Evolutionary conservation across 2,329 filamentous ascomycete genomes (phyloP).

Genomic region (Pyricularia grisea): DNA sequence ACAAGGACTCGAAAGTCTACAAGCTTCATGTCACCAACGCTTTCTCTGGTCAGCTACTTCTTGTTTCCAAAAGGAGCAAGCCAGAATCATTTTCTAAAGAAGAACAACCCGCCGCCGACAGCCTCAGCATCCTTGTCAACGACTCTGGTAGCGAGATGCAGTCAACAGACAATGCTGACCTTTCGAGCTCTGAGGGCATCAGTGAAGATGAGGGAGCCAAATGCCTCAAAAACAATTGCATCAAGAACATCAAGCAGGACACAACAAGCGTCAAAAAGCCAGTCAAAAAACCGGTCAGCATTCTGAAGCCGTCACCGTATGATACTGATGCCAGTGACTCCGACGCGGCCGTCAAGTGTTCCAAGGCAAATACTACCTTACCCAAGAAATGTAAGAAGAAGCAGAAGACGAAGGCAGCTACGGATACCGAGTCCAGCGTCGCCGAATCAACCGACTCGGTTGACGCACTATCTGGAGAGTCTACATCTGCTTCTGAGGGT

Average conservation of each 20-base stretch:
- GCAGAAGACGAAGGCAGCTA: neutral
- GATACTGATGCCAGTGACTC: neutral
- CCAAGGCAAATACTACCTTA: neutral
- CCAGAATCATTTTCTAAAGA: neutral
- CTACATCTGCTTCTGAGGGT: neutral
- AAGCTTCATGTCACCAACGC: slow-evolving; percentile 2
- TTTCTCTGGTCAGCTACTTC: neutral
- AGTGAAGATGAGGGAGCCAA: neutral
- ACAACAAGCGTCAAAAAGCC: neutral
- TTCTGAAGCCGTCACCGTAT: neutral
- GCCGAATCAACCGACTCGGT: neutral
- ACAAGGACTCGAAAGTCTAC: neutral
- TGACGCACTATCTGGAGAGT: neutral
- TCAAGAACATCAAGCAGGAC: neutral
- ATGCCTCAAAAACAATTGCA: neutral
- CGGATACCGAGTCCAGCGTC: neutral
- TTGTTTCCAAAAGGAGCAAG: neutral
- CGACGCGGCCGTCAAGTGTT: neutral
- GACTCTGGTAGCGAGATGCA: slow-evolving; percentile 3
- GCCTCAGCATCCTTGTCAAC: slow-evolving; percentile 2
- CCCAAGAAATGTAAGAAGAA: neutral
- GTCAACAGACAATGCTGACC: neutral
- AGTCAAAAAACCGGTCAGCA: neutral
- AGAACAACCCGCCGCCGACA: neutral
- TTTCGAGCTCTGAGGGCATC: neutral